These are phyloP conservation scores for Hypoxylon fuscum DNA, from an alignment of 495 filamentous ascomycete genomes.

Conservation along the genomic window DNA sequence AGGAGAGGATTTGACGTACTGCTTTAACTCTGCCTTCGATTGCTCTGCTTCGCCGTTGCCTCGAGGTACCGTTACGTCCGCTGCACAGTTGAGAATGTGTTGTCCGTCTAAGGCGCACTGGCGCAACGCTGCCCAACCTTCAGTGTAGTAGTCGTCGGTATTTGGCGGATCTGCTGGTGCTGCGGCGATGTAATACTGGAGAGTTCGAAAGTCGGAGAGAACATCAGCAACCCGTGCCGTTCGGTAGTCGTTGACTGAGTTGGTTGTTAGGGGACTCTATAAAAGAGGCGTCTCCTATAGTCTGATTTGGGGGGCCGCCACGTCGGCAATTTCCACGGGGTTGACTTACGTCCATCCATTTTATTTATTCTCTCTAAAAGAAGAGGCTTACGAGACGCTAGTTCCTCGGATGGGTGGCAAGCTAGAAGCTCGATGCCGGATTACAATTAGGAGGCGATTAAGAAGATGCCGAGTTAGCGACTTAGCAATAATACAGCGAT, in stretches of 20 bases:
- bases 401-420: conserved; percentile 3
- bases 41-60: conserved; percentile 69
- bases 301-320: conserved; percentile 1
- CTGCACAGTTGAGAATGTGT: conserved; percentile 69
- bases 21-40: conserved; percentile 76
- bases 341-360: conserved; percentile 51
- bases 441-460: conserved; percentile 10
- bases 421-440: conserved; percentile 13
- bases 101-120: conserved; percentile 80
- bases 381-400: conserved; percentile 18
- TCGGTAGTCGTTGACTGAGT: conserved; percentile 84
- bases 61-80: conserved; percentile 70
- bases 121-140: conserved; percentile 79
- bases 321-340: conserved; percentile 6
- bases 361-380: conserved; percentile 18
- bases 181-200: conserved; percentile 81
- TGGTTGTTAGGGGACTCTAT: conserved; percentile 41
- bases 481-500: conserved; percentile 20
- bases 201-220: conserved; percentile 83
- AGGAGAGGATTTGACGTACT: conserved; percentile 61
- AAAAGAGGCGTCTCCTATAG: conserved; percentile 19
- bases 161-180: conserved; percentile 66
- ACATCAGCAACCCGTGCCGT: conserved; percentile 83
- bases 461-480: conserved; percentile 9
- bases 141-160: conserved; percentile 77